Evolutionary conservation across 2,329 filamentous ascomycete genomes (phyloP), one percentile per base, ranked within the genome.

Genomic region (Trichophyton rubrum): DNA sequence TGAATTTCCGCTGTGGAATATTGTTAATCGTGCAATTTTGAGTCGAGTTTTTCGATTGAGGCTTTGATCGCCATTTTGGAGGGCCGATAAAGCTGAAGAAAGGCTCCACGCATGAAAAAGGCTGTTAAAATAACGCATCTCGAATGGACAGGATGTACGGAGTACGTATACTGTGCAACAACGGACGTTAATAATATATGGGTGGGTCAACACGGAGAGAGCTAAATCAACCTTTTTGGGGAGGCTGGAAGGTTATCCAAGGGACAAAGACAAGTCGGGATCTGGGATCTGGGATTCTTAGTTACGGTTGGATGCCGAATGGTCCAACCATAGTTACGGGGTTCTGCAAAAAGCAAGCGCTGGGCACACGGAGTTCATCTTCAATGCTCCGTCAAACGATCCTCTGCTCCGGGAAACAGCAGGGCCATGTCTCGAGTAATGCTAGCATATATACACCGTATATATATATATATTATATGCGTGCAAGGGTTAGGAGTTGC

Each of bases 251-350:
- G 51, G 51, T 55, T 55, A 20, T 55, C 15, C 27, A n/a, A 27
- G 51, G 51, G 22, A 30, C 11, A n/a, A 30, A 55, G 30, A 27
- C 40, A 43, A 43, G 40, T 43, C 40, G 20, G 20, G 22, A 27
- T 22, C 11, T 27, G 51, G 24, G 27, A 55, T 55, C 51, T 55
- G 47, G 47, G 47, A 9, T 33, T 15, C 33, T 38, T 38, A 38
- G 33, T 55, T 35, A 55, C 27, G 51, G 51, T 55, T 33, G 38
- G 51, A 55, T 55, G 51, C 51, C 51, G 51, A 55, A 55, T 55
- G 51, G 51, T 24, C 51, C 38, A 27, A 55, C 51, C 30, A 55
- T 13, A 55, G 30, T 33, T n/a, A 55, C n/a, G 27, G 51, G 17
- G 51, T 55, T 35, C 30, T 35, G 51, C 24, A 55, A 35, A 30